These are phyloP conservation scores for Neofusicoccum sp. DNA, from an alignment of 2,329 filamentous ascomycete genomes.

Conservation along the genomic window DNA sequence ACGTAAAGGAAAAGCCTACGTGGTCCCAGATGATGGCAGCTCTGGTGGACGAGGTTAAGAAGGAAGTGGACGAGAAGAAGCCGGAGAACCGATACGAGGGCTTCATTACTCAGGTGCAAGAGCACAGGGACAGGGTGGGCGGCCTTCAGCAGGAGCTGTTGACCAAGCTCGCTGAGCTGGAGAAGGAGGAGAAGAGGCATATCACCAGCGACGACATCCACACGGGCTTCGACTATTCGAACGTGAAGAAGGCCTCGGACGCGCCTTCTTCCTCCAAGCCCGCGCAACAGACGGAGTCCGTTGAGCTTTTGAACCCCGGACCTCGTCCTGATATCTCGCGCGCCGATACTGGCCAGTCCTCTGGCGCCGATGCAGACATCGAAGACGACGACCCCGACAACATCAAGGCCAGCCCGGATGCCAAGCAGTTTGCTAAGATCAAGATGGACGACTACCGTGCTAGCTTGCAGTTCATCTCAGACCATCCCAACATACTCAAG, in stretches of 20 bases:
- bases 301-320: conserved; percentile 76
- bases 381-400: conserved; percentile 69
- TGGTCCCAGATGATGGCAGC: conserved; percentile 99
- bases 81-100: conserved; percentile 64
- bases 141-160: conserved; percentile 73
- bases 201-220: conserved; percentile 91
- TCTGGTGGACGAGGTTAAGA: conserved; percentile 91
- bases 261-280: conserved; percentile 36
- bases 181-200: conserved; percentile 81
- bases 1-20: conserved; percentile 72
- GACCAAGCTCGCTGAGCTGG: conserved; percentile 72
- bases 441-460: conserved; percentile 69
- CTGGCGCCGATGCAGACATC: conserved; percentile 61
- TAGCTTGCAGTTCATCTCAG: conserved; percentile 73
- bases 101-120: conserved; percentile 75
- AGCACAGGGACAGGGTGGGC: conserved; percentile 74
- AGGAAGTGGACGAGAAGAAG: conserved; percentile 75
- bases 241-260: conserved; percentile 53
- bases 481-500: conserved; percentile 72
- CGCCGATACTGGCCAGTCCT: conserved; percentile 48
- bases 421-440: conserved; percentile 79
- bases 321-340: conserved; percentile 34
- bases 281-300: conserved; percentile 36
- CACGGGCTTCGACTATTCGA: conserved; percentile 85
- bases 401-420: conserved; percentile 72